Conservation (phyloP, 140 eudicot species). For the Oenanthe javanica region DNA sequence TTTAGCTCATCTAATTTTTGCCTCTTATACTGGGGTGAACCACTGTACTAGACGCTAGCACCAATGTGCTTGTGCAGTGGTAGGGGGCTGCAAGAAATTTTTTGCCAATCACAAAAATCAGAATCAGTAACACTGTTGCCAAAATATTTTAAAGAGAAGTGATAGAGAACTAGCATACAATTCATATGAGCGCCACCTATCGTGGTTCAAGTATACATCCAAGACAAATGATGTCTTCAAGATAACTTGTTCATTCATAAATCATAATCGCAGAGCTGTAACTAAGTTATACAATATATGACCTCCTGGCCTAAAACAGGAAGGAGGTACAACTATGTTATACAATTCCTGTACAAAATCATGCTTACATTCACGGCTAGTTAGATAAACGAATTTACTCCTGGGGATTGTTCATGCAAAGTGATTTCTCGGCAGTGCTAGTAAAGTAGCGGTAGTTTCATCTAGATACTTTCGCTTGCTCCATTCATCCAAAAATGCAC, state of each 20-base stretch:
- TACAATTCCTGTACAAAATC: not conserved
- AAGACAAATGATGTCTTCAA: not conserved
- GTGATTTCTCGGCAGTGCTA: not conserved
- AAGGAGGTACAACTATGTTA: not conserved
- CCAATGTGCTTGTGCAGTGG: not conserved
- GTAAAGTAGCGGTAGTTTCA: not conserved
- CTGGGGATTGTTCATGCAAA: not conserved
- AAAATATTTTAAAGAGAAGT: not conserved
- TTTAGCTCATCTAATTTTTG: not conserved
- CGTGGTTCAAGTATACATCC: not conserved
- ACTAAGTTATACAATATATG: not conserved
- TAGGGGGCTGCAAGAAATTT: not conserved
- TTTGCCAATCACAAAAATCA: not conserved
- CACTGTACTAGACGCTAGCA: not conserved
- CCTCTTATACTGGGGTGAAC: not conserved
- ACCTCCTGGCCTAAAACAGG: conserved; percentile 7
- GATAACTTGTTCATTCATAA: not conserved
- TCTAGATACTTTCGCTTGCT: not conserved
- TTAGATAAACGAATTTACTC: not conserved
- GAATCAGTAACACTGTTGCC: not conserved
- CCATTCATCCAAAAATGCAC: conserved; percentile 3
- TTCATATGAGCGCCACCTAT: not conserved
- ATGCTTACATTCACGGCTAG: not conserved
- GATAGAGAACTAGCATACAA: not conserved
- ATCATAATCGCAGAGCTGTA: not conserved